phyloP scores from a whole-genome alignment of 1,139 yeast species.

The Kodamaea ohmeri region DNA sequence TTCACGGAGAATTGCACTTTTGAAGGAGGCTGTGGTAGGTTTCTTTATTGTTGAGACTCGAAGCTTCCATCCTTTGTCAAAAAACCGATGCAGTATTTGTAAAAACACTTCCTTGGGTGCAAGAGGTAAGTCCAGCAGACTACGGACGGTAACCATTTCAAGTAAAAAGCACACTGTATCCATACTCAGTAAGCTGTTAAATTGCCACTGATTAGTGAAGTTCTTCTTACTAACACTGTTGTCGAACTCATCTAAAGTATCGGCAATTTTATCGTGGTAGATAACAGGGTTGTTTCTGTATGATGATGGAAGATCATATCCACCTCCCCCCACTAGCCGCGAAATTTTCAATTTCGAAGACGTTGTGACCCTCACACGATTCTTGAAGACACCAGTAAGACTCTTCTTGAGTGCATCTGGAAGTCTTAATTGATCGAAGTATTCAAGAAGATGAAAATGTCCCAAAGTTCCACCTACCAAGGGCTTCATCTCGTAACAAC shows the following conservation, averaged over 20 bases:
- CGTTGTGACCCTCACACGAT: conserved; percentile 28
- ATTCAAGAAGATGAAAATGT: conserved; percentile 23
- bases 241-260: conserved; percentile 32
- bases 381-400: conserved; percentile 6
- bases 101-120: conserved; percentile 25
- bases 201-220: conserved; percentile 39
- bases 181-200: conserved; percentile 20
- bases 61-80: conserved; percentile 29
- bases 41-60: conserved; percentile 29
- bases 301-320: conserved; percentile 36
- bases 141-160: conserved; percentile 31
- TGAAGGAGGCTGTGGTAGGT: conserved; percentile 30
- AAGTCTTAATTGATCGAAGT: conserved; percentile 26
- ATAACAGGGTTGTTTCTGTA: conserved; percentile 21
- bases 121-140: conserved; percentile 20
- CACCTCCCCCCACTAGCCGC: conserved; percentile 26
- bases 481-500: conserved; percentile 39
- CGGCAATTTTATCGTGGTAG: conserved; percentile 33
- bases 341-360: conserved; percentile 33
- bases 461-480: conserved; percentile 34
- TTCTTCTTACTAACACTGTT: conserved; percentile 27
- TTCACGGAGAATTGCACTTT: conserved; percentile 27
- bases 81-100: conserved; percentile 34
- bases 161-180: conserved; percentile 33
- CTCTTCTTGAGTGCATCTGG: conserved; percentile 10